Base-by-base conservation (phyloP, 2,329 filamentous ascomycete genomes). In the Metarhizium rileyi region DNA sequence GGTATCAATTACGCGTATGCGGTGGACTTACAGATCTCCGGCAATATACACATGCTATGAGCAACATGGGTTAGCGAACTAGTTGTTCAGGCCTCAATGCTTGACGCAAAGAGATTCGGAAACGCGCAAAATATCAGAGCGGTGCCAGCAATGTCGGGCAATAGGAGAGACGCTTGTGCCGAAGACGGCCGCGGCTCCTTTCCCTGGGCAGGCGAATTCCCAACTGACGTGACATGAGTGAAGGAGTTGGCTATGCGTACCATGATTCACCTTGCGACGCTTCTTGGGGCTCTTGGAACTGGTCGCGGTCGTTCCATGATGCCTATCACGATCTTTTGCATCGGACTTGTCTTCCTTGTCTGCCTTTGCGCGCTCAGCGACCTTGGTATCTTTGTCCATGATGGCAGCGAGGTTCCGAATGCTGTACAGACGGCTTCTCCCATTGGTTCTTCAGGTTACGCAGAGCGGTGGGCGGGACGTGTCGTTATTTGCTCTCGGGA, bases 191-290 rank as follows among this genome's bases (percentile, higher is more conserved):
- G 30, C 43, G 4, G 14, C 42, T 23, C 23, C 7, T 20, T 23
- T n/a, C 43, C 18, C 14, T 9, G 22, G 22, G 20, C 5, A 7
- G 22, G 38, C 38, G 14, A 5, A 22, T 25, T 25, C 36, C 38
- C n/a, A 25, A 25, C 10, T 20, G 4, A 25, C 25, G 38, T 22
- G 38, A 20, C 38, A 42, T 23, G 10, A 25, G 30, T 46, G 26
- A 53, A 52, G 56, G 57, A 61, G 38, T 42, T 25, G 38, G 38
- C 22, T 42, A 14, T 25, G 69, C 83, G 72, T 80, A 90, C 87
- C 87, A 72, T 91, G 87, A 73, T 90, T 90, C 59, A 91, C 87
- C 73, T 91, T 91, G 74, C 87, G 85, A 71, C 87, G 79, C 76
- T 90, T 90, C 73, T 88, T 90, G 45, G 84, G 83, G 65, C 81